Evolutionary conservation across 805 yeast genomes (phyloP).

Genomic region (Cyberlindnera japonica): DNA sequence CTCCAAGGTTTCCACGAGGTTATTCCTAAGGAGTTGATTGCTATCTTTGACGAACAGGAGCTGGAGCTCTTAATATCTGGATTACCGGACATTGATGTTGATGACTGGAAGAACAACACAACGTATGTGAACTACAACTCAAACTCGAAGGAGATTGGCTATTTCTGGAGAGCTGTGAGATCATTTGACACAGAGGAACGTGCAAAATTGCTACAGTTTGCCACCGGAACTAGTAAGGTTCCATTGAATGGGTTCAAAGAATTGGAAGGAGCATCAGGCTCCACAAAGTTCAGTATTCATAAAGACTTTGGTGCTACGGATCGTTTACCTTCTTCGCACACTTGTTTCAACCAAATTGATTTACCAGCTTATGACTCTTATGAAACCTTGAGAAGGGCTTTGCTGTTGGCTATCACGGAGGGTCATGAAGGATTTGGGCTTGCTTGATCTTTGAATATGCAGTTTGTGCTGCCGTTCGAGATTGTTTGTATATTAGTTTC

Average conservation of each 20-base stretch:
- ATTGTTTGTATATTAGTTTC: too few species aligned
- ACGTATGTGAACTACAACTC: slow-evolving; percentile 77
- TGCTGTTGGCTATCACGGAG: slow-evolving; percentile 84
- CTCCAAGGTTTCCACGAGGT: slow-evolving; percentile 86
- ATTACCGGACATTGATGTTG: slow-evolving; percentile 91
- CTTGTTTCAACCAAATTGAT: slow-evolving; percentile 94
- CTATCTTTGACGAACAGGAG: slow-evolving; percentile 94
- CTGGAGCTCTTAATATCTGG: slow-evolving; percentile 90
- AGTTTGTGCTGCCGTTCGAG: too few species aligned
- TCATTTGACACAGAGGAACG: slow-evolving; percentile 92
- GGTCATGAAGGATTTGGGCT: slow-evolving; percentile 96
- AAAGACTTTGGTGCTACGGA: slow-evolving; percentile 83
- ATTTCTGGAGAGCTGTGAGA: slow-evolving; percentile 98
- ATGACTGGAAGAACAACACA: slow-evolving; percentile 91
- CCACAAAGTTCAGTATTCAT: slow-evolving; percentile 82
- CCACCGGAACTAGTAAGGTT: slow-evolving; percentile 95
- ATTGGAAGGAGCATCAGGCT: slow-evolving; percentile 82
- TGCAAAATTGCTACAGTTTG: slow-evolving; percentile 90
- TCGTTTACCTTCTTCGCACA: slow-evolving; percentile 91
- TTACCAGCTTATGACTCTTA: slow-evolving; percentile 90
- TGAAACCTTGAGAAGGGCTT: slow-evolving; percentile 75
- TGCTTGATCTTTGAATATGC: slow-evolving; percentile 38
- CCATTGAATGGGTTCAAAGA: slow-evolving; percentile 93
- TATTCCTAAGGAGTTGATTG: slow-evolving; percentile 75
- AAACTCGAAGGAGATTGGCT: slow-evolving; percentile 81